phyloP scores from a whole-genome alignment of 345 rosid genomes.

The Salix purpurea region DNA sequence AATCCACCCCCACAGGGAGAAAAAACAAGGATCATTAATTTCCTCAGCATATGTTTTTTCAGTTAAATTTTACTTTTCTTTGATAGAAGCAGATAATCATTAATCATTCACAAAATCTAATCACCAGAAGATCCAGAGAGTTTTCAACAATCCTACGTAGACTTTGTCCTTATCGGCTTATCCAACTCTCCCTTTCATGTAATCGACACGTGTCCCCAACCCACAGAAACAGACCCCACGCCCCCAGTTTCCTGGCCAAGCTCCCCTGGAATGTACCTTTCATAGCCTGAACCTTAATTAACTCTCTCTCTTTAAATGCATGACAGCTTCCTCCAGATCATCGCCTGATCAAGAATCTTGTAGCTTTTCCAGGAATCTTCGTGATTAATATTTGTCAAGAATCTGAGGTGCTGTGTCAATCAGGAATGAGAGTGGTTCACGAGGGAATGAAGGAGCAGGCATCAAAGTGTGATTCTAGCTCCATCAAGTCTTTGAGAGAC shows the following conservation, averaged over 20 bases:
- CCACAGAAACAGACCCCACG: not conserved
- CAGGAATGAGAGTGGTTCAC: slow-evolving; percentile 30
- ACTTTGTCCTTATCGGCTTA: not conserved
- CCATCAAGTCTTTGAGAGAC: slow-evolving; percentile 39
- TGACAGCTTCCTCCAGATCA: no score
- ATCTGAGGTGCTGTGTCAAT: slow-evolving; percentile 18
- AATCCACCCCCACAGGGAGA: no score
- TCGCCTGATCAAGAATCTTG: no score
- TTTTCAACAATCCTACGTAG: not conserved
- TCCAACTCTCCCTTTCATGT: not conserved
- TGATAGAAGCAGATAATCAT: no score
- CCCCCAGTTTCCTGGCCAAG: not conserved
- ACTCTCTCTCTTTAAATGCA: no score
- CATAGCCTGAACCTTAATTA: not conserved
- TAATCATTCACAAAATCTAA: no score
- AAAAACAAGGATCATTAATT: no score
- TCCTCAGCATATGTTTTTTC: no score
- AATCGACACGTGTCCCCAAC: slow-evolving; percentile 11
- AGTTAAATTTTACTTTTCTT: no score
- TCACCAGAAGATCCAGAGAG: no score
- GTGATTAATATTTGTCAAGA: no score
- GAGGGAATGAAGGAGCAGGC: slow-evolving; percentile 56
- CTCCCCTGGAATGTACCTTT: not conserved
- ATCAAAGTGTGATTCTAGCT: slow-evolving; percentile 30
- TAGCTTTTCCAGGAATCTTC: not conserved